Percentiles rank a stretch among this genome's conserved stretches.
Conservation (phyloP, 2,329 filamentous ascomycete genomes). For the Xylariaceae sp. region DNA sequence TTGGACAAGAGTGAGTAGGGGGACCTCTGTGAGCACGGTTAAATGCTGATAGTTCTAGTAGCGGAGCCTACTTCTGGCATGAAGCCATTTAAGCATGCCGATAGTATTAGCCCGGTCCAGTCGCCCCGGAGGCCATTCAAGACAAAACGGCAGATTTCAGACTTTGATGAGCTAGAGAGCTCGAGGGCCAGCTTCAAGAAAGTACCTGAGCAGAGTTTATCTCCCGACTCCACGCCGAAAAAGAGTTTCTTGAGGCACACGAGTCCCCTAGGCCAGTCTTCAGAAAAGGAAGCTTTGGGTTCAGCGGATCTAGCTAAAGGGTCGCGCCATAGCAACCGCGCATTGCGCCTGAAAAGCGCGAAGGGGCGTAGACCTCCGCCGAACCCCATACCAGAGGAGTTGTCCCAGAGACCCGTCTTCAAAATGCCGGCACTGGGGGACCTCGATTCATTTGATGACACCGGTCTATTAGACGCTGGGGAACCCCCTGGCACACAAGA, state of each 20-base stretch:
- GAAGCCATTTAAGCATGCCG: background rate
- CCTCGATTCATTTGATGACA: slow-evolving; percentile 19
- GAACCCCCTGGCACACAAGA: slow-evolving; percentile 16
- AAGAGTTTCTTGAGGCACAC: slow-evolving; percentile 3
- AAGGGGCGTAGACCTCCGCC: slow-evolving; percentile 10
- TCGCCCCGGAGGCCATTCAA: slow-evolving; percentile 15
- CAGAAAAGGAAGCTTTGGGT: slow-evolving; percentile 1
- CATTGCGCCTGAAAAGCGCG: background rate
- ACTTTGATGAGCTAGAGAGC: slow-evolving; percentile 11
- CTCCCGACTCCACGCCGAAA: slow-evolving; percentile 12
- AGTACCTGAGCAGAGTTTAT: slow-evolving; percentile 1
- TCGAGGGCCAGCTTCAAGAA: slow-evolving; percentile 16
- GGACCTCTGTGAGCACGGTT: background rate
- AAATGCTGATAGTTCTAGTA: slow-evolving; percentile 6
- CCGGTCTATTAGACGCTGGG: slow-evolving; percentile 9
- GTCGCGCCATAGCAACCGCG: background rate
- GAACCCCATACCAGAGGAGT: slow-evolving; percentile 9
- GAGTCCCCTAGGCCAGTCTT: slow-evolving; percentile 6
- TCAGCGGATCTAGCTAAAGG: background rate
- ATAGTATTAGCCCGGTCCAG: slow-evolving; percentile 11
- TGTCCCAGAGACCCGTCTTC: slow-evolving; percentile 24
- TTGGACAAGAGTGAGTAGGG: slow-evolving; percentile 13
- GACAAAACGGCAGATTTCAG: background rate
- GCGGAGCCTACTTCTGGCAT: background rate
- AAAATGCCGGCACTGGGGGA: slow-evolving; percentile 29